phyloP scores from a whole-genome alignment of 2,329 filamentous ascomycete genomes.

The Ceratocystiopsis sp. region DNA sequence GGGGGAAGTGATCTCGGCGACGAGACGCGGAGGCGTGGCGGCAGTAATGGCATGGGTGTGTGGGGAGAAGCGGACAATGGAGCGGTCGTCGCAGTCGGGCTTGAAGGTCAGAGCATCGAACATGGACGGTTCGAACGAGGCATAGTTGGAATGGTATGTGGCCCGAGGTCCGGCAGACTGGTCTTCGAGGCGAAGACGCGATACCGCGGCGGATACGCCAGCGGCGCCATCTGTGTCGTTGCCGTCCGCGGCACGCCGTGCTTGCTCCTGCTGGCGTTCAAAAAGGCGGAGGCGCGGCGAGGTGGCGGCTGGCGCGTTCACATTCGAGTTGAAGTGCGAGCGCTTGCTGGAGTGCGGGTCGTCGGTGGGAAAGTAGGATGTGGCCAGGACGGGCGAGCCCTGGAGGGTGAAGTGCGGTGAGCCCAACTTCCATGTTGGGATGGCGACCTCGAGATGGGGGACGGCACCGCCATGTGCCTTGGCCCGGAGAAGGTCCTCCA shows the following conservation, averaged over 20 bases:
- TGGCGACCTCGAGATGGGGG: slow-evolving; percentile 50
- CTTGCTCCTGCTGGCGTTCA: neutral
- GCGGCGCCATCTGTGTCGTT: no score
- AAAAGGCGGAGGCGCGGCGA: slow-evolving; percentile 5
- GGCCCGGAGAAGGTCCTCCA: slow-evolving; percentile 32
- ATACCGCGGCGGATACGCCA: no score
- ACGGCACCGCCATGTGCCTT: slow-evolving; percentile 22
- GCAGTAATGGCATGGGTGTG: slow-evolving; percentile 61
- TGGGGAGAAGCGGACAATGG: slow-evolving; percentile 67
- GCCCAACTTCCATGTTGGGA: slow-evolving; percentile 72
- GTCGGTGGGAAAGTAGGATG: slow-evolving; percentile 63
- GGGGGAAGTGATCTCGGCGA: slow-evolving; percentile 92
- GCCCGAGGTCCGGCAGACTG: neutral
- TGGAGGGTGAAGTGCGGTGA: slow-evolving; percentile 62
- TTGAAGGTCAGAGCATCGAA: slow-evolving; percentile 69
- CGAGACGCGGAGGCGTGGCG: slow-evolving; percentile 75
- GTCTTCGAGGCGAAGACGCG: slow-evolving; percentile 13
- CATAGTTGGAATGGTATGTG: slow-evolving; percentile 27
- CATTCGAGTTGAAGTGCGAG: slow-evolving; percentile 17
- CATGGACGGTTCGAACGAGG: slow-evolving; percentile 52
- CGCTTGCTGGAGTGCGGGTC: slow-evolving; percentile 43
- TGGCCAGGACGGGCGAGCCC: slow-evolving; percentile 63
- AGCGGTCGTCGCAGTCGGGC: slow-evolving; percentile 59
- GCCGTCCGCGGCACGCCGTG: neutral
- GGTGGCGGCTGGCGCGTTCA: slow-evolving; percentile 10